phyloP scores from a whole-genome alignment of 495 filamentous ascomycete genomes.

The Talaromyces liani region DNA sequence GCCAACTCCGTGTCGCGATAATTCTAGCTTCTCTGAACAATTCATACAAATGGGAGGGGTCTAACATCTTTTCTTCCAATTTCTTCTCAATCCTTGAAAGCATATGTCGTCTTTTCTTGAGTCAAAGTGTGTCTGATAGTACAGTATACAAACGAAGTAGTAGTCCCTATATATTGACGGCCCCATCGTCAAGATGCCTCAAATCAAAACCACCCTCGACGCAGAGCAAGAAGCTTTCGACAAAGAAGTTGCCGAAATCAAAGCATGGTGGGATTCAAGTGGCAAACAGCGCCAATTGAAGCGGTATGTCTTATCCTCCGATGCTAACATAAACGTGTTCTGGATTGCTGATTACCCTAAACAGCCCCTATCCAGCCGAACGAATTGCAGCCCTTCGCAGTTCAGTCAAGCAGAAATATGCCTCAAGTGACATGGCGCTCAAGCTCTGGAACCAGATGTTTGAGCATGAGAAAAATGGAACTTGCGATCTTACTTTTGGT shows the following conservation, averaged over 20 bases:
- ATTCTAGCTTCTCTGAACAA: not conserved
- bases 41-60: not conserved
- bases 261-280: not conserved
- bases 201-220: not conserved
- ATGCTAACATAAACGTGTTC: too few species aligned
- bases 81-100: not conserved
- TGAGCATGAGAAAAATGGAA: not conserved
- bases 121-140: not conserved
- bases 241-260: not conserved
- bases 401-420: not conserved
- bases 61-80: not conserved
- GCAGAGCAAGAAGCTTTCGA: constrained; percentile 1
- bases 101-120: not conserved
- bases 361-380: not conserved
- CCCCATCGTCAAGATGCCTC: not conserved
- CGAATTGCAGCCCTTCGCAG: not conserved
- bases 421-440: not conserved
- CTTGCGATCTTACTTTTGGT: not conserved
- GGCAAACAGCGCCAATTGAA: not conserved
- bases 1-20: not conserved
- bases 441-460: not conserved
- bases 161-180: too few species aligned
- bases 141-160: not conserved
- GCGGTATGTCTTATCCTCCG: not conserved
- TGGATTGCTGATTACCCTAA: not conserved